Evolutionary conservation across 1,139 yeast genomes (phyloP), one percentile per base, ranked within the genome.

Genomic region (Taphrina communis): DNA sequence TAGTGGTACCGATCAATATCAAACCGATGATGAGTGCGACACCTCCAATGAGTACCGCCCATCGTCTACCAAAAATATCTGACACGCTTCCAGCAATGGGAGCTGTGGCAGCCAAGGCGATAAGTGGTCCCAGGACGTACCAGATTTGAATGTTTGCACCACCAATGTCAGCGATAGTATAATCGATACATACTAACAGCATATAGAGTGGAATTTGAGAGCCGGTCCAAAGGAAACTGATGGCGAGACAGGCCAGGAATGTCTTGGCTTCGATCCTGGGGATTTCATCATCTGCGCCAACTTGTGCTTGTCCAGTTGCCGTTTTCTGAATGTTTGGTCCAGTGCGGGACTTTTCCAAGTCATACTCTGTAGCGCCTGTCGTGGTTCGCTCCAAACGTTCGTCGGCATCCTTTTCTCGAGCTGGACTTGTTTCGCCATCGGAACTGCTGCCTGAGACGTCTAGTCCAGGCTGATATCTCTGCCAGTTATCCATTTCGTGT

Each of bases 41-140:
- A 46, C 67, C 67, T 11, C 67, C 67, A 35, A 63, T 35, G 8
- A 63, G 61, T n/a, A 63, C 52, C n/a, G 67, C 59, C 67, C 67
- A 63, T 5, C 67, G 60, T 41, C 67, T 35, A 19, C 67, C 67
- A 25, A 63, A 63, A 46, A 63, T 63, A 46, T 63, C 67, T 12
- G 67, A 63, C 9, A 63, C 44, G 17, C 61, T 53, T 14, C 67
- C 67, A 17, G 67, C 67, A 36, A 63, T 55, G 5, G 67, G 67
- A 7, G 67, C 59, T 9, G 59, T 55, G 46, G 67, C 67, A 1
- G 67, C 67, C 19, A 63, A 59, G 8, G 67, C 67, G 6, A 57
- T 53, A 14, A 63, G 48, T 11, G 67, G 67, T 4, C 67, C 67
- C 35, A 63, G 67, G 35, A 63, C 52, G 56, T 63, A 63, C 67